phyloP scores from a whole-genome alignment of 2,329 filamentous ascomycete genomes.

The Immersiporthe knoxdaviesiana region DNA sequence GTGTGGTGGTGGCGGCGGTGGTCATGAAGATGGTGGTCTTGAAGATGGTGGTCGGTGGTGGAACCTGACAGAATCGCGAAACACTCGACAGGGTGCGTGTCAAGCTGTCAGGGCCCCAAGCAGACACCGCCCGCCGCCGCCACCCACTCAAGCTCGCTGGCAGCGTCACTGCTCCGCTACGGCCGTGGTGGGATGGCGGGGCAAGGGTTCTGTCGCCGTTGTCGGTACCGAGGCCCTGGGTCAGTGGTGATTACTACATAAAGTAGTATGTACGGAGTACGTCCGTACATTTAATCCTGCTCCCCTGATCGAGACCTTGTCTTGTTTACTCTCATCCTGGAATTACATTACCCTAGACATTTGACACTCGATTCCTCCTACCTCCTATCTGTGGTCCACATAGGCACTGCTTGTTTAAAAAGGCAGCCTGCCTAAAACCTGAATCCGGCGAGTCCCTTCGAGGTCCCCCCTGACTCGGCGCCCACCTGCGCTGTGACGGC shows the following conservation, averaged over 20 bases:
- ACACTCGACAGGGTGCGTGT: constrained; percentile 20
- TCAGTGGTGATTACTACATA: too few species aligned
- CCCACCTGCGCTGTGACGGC: background rate
- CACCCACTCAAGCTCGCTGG: constrained; percentile 9
- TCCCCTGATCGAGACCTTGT: background rate
- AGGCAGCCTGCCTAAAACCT: background rate
- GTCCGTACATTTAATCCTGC: too few species aligned
- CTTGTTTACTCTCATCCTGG: background rate
- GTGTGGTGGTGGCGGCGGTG: background rate
- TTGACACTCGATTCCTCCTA: background rate
- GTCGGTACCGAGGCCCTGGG: constrained; percentile 6
- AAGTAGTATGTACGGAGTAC: too few species aligned
- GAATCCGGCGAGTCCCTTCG: background rate
- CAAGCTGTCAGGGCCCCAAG: background rate
- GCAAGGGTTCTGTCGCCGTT: background rate
- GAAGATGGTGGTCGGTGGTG: constrained; percentile 14
- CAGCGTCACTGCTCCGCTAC: constrained; percentile 31
- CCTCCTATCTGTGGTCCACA: background rate
- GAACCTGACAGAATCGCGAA: constrained; percentile 35
- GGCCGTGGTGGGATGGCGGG: background rate
- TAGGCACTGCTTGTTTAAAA: background rate
- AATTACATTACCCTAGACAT: background rate
- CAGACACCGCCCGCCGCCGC: background rate
- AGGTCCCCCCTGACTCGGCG: background rate
- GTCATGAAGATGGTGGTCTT: background rate